Evolutionary conservation across 805 yeast species (phyloP).

Genomic region (Henningerozyma blattae): DNA sequence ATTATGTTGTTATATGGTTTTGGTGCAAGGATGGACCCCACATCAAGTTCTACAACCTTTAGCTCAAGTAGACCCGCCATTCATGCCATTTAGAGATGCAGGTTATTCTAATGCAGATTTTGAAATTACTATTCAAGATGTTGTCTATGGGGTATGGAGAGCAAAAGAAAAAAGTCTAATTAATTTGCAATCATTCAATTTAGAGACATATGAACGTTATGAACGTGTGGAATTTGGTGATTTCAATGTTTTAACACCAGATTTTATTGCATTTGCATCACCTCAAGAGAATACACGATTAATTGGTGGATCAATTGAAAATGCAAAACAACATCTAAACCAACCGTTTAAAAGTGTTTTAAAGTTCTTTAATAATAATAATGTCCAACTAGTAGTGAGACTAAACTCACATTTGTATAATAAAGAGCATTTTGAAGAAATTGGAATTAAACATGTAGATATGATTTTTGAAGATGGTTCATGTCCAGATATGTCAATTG

Average conservation of each 20-base stretch:
- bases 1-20: constrained; percentile 85
- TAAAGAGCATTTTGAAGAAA: constrained; percentile 65
- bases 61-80: constrained; percentile 83
- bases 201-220: constrained; percentile 76
- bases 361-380: constrained; percentile 55
- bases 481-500: constrained; percentile 90
- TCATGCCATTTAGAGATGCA: constrained; percentile 93
- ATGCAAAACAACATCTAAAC: constrained; percentile 29
- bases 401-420: constrained; percentile 88
- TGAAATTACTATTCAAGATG: constrained; percentile 85
- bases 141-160: constrained; percentile 94
- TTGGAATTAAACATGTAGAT: constrained; percentile 82
- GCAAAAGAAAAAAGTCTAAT: constrained; percentile 88
- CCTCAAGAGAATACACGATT: constrained; percentile 59
- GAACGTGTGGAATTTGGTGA: constrained; percentile 97
- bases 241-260: constrained; percentile 81
- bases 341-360: constrained; percentile 76
- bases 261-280: constrained; percentile 95
- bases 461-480: constrained; percentile 98
- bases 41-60: constrained; percentile 94
- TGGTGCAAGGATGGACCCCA: constrained; percentile 96
- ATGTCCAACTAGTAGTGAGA: constrained; percentile 83
- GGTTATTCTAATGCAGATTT: constrained; percentile 95
- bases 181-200: constrained; percentile 72
- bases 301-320: constrained; percentile 1